phyloP scores from a whole-genome alignment of 2,329 filamentous ascomycete species.

The Fusarium redolens region DNA sequence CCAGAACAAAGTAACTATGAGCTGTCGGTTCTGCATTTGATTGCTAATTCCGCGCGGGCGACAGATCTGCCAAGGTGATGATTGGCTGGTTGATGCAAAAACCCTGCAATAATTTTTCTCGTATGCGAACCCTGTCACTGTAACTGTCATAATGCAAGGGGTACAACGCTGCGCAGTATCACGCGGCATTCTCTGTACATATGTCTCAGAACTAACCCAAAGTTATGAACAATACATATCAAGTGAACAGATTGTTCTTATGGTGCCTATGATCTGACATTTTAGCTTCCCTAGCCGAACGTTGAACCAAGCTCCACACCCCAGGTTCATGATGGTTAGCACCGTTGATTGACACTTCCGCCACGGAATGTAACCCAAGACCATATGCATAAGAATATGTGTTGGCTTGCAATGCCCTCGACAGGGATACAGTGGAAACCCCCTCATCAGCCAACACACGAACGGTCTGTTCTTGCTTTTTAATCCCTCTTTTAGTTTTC shows the following conservation, averaged over 20 bases:
- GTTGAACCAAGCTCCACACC: neutral
- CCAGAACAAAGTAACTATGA: neutral
- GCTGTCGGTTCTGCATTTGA: neutral
- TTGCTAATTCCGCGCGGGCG: neutral
- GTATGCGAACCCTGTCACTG: neutral
- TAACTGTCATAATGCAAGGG: neutral
- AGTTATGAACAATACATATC: neutral
- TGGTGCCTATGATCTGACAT: neutral
- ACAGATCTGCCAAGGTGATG: too few relatives aligned
- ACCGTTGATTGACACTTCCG: neutral
- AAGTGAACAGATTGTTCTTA: accelerated
- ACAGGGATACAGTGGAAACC: neutral
- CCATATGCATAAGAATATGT: too few relatives aligned
- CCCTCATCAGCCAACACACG: neutral
- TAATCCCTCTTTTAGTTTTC: neutral
- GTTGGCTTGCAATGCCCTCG: neutral
- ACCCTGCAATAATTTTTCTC: neutral
- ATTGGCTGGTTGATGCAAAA: too few relatives aligned
- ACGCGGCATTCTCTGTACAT: accelerated
- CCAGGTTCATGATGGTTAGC: neutral
- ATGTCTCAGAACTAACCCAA: neutral
- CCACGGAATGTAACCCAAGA: neutral
- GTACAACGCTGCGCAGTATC: neutral
- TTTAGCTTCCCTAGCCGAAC: neutral
- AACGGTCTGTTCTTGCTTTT: neutral